These are phyloP conservation scores for Setaria italica DNA, from an alignment of 202 grass and related monocot species.

Conservation along the genomic window DNA sequence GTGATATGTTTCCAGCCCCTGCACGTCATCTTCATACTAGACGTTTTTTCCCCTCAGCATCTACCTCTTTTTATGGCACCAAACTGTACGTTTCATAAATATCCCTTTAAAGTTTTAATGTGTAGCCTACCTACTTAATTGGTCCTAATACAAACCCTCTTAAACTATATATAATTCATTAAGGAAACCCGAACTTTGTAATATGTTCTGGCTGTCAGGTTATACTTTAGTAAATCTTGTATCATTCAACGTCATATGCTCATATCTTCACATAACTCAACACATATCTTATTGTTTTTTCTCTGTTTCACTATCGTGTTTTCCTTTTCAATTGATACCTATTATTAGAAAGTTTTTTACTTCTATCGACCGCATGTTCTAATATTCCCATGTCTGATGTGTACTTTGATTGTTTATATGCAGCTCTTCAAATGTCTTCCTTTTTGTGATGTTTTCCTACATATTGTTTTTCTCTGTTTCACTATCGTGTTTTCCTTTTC, in stretches of 20 bases:
- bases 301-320: not conserved
- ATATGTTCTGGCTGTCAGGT: not conserved
- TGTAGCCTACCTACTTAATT: not conserved
- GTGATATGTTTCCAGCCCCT: not conserved
- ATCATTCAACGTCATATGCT: slow-evolving; percentile 18
- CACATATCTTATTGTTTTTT: not conserved
- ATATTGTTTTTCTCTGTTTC: no score
- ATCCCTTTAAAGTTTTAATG: not conserved
- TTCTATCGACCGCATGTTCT: not conserved
- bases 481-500: no score
- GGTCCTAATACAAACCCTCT: not conserved
- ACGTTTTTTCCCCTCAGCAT: not conserved
- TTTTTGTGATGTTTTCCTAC: no score
- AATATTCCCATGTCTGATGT: not conserved
- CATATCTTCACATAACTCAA: not conserved
- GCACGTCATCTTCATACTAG: not conserved
- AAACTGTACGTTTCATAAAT: not conserved
- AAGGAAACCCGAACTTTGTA: not conserved
- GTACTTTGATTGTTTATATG: not conserved
- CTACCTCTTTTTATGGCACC: not conserved
- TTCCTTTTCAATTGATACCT: not conserved
- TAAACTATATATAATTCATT: slow-evolving; percentile 8
- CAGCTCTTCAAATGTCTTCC: no score
- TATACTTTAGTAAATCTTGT: not conserved
- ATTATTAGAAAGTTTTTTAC: not conserved